Conservation (phyloP, 2,329 filamentous ascomycete species). For the Seiridium unicorne region DNA sequence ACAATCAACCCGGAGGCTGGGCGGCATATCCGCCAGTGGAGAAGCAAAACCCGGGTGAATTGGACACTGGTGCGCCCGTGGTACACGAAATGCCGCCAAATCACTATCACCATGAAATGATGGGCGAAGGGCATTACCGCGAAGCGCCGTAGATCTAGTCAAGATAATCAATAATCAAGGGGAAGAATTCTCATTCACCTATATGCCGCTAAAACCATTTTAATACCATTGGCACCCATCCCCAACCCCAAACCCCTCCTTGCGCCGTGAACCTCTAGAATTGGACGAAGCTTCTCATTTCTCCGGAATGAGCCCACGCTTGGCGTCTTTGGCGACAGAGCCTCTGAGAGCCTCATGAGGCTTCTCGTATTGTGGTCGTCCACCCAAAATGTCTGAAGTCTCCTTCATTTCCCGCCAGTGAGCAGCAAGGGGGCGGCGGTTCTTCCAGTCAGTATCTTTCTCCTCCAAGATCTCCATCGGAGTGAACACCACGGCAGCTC, state of each 20-base stretch:
- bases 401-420: slow-evolving; percentile 83
- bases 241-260: background rate
- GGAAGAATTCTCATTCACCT: background rate
- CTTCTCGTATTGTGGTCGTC: slow-evolving; percentile 55
- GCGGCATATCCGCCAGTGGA: slow-evolving; percentile 8
- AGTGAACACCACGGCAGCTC: slow-evolving; percentile 84
- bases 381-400: slow-evolving; percentile 81
- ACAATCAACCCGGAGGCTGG: slow-evolving; percentile 8
- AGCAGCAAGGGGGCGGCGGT: slow-evolving; percentile 77
- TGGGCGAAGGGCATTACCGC: slow-evolving; percentile 31
- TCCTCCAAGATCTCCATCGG: slow-evolving; percentile 79
- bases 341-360: slow-evolving; percentile 52
- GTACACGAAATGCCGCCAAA: slow-evolving; percentile 32
- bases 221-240: background rate
- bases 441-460: slow-evolving; percentile 88
- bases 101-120: slow-evolving; percentile 29
- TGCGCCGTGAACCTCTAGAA: background rate
- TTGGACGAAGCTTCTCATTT: background rate
- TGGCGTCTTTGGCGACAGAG: slow-evolving; percentile 57
- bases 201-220: background rate
- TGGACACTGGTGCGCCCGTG: slow-evolving; percentile 15
- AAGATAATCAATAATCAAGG: background rate
- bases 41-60: slow-evolving; percentile 20
- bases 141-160: slow-evolving; percentile 12
- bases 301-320: slow-evolving; percentile 45